Base-by-base conservation (phyloP, 2,329 filamentous ascomycete species). In the Fonsecaea erecta region DNA sequence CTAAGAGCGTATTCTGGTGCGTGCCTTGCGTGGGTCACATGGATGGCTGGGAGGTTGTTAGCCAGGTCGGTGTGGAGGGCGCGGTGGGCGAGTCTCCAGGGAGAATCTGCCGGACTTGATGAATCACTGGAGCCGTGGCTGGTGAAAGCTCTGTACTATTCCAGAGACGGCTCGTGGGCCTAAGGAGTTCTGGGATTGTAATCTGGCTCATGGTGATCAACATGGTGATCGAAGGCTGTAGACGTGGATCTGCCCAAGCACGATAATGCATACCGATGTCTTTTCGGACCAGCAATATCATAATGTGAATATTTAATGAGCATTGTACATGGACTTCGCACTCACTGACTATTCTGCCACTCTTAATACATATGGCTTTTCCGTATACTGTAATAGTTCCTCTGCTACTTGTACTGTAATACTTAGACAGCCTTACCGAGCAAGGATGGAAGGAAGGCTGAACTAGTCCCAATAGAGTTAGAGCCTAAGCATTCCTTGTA, bases 11-110 rank as follows among this genome's bases (percentile, higher is more conserved):
- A 16, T 77, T 76, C 43, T 57, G 72, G 67, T 71, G 68, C 51
- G 70, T 66, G 14, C 68, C 70, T 1, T 74, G 72, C 18, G 74
- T 75, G 5, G 74, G 74, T 12, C 72, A 72, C 63, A 71, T 71
- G 43, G 48, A 69, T 26, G 57, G 57, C 30, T 74, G 72, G 72
- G 62, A 62, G 57, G 69, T 70, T 18, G 28, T 43, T 6, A 62
- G 66, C n/a, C 48, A 68, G 16, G 51, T 30, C 21, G 60, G 65
- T 16, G 51, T 64, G n/a, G 65, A 66, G 46, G 63, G 62, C 5
- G 63, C 53, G 18, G 57, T 68, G 24, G 65, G 68, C 5, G 65
- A 70, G 53, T 60, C 52, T 18, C 57, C 59, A 34, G 68, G 68
- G 7, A 40, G 63, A 24, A 66, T 70, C 28, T 68, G 63, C 37